phyloP scores from a whole-genome alignment of 2,329 filamentous ascomycete genomes.

The Cladosporium velox region DNA sequence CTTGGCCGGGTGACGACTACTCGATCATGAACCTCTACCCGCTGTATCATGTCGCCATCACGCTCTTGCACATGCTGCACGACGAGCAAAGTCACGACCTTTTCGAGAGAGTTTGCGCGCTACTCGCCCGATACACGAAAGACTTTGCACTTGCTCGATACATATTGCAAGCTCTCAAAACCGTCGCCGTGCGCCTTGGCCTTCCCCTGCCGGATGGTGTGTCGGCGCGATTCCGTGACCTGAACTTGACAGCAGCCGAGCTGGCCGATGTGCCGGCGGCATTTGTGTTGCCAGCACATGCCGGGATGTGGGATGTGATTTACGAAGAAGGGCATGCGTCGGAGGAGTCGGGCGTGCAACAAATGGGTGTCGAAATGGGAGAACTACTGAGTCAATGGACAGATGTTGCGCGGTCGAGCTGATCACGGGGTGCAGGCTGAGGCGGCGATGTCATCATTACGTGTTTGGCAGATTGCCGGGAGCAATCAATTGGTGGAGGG shows the following conservation, averaged over 20 bases:
- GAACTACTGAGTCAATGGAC: constrained; percentile 18
- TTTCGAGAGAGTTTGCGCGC: constrained; percentile 14
- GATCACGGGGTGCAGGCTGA: neutral
- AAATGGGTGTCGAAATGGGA: constrained; percentile 16
- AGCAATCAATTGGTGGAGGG: neutral
- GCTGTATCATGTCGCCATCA: constrained; percentile 19
- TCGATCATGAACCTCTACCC: constrained; percentile 21
- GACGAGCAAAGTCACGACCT: constrained; percentile 19
- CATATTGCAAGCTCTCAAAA: constrained; percentile 17
- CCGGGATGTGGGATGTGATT: constrained; percentile 20
- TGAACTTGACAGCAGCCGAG: constrained; percentile 5
- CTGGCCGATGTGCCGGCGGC: constrained; percentile 38
- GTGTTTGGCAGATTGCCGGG: neutral
- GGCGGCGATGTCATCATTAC: constrained; percentile 5
- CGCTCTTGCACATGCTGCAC: constrained; percentile 17
- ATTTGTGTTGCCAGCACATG: constrained; percentile 44
- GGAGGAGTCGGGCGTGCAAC: constrained; percentile 2
- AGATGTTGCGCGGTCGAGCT: constrained; percentile 6
- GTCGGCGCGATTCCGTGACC: neutral
- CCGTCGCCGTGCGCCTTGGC: constrained; percentile 5
- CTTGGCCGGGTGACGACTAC: constrained; percentile 16
- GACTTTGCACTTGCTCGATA: constrained; percentile 16
- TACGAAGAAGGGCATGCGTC: constrained; percentile 7
- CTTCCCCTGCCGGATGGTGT: constrained; percentile 11
- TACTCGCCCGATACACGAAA: constrained; percentile 10